Conservation (phyloP, 2,329 filamentous ascomycete species). For the Paraphaeosphaeria minitans region DNA sequence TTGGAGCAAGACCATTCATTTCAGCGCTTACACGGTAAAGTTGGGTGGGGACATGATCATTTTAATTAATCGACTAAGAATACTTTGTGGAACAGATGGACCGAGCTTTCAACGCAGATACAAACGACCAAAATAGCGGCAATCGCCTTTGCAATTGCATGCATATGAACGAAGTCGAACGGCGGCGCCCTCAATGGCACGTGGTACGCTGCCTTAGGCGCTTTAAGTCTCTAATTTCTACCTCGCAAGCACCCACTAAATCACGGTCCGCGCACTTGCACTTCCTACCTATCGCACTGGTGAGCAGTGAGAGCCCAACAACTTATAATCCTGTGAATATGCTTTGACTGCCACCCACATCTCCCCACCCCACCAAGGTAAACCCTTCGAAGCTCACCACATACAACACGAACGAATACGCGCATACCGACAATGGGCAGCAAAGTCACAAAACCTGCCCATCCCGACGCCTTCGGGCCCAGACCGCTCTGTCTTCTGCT, state of each 20-base stretch:
- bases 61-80: background rate
- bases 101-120: background rate
- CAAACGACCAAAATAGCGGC: background rate
- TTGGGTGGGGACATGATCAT: background rate
- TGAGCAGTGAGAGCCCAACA: background rate
- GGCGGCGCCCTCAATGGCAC: background rate
- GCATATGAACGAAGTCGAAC: background rate
- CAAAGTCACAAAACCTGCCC: background rate
- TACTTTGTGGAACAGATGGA: constrained; percentile 3
- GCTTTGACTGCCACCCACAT: background rate
- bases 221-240: background rate
- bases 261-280: background rate
- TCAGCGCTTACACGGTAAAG: background rate
- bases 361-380: background rate
- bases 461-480: background rate
- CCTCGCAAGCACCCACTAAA: background rate
- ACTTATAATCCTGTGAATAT: background rate
- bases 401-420: background rate
- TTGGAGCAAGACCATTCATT: background rate
- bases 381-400: background rate
- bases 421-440: background rate
- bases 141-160: background rate
- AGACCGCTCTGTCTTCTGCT: background rate
- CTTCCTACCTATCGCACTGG: background rate
- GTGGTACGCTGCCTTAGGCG: background rate